Percentiles rank a stretch among this genome's conserved stretches.
Evolutionary conservation across 106 monocot species (phyloP).

Genomic region (Acanthochlamys bracteata): DNA sequence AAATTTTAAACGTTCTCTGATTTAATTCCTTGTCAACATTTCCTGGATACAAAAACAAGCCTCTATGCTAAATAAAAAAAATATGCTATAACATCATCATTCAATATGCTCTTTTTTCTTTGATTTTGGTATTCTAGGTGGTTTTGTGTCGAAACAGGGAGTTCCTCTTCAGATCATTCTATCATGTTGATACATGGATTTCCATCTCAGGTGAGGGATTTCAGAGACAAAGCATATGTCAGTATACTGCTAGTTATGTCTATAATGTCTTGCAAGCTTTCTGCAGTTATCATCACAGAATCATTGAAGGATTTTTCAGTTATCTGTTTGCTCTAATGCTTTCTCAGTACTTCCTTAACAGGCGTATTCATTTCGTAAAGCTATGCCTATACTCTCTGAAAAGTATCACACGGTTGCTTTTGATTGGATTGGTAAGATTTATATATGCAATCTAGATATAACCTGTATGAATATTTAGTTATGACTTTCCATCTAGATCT

Average conservation of each 20-base stretch:
- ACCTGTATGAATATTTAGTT: too few species aligned
- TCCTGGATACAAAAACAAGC: too few species aligned
- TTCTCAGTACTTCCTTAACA: too few species aligned
- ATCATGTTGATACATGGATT: conserved; percentile 78
- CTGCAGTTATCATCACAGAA: too few species aligned
- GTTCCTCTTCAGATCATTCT: conserved; percentile 33
- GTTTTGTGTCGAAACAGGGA: conserved; percentile 89
- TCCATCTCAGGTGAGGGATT: conserved; percentile 71
- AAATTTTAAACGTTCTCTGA: too few species aligned
- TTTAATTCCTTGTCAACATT: too few species aligned
- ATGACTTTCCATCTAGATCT: too few species aligned
- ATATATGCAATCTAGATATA: neutral
- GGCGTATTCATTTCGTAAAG: conserved; percentile 97
- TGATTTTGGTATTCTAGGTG: conserved; percentile 51
- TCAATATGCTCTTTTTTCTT: neutral
- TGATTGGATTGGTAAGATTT: conserved; percentile 90
- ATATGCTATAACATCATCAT: conserved; percentile 15
- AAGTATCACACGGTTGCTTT: conserved; percentile 74
- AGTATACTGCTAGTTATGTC: neutral
- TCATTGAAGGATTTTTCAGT: too few species aligned
- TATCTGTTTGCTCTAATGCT: too few species aligned
- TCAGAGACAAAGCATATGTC: too few species aligned
- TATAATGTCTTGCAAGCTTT: too few species aligned
- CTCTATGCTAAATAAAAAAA: too few species aligned
- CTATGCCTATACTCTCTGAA: conserved; percentile 67